Percentiles rank a stretch among this genome's conserved stretches.
Conservation (phyloP, 2,329 filamentous ascomycete species). For the Cryphonectria parasitica region DNA sequence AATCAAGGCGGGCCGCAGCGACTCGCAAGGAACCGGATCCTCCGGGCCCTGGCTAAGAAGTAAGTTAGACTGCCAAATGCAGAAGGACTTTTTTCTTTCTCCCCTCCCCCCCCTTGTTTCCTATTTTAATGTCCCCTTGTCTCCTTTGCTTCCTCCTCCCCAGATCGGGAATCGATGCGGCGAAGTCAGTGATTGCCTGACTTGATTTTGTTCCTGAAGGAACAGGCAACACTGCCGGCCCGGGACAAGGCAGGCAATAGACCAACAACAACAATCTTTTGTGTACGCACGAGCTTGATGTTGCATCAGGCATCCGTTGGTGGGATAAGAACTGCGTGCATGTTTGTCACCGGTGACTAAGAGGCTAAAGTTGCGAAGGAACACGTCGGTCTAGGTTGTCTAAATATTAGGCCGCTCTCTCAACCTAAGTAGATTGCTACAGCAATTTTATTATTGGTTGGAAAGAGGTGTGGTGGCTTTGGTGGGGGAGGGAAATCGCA, state of each 20-base stretch:
- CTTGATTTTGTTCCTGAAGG: neutral
- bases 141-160: neutral
- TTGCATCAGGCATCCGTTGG: conserved; percentile 1
- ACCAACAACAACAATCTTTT: neutral
- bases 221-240: neutral
- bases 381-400: conserved; percentile 6
- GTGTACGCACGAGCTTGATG: neutral
- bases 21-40: conserved; percentile 1
- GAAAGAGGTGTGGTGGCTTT: too few species aligned
- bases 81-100: neutral
- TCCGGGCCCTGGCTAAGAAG: neutral
- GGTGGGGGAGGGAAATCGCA: too few species aligned
- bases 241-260: neutral
- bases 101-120: neutral
- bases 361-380: neutral
- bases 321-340: neutral
- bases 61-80: neutral
- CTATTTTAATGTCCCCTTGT: neutral
- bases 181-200: neutral
- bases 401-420: conserved; percentile 10
- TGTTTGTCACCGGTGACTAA: neutral
- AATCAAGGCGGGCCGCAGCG: conserved; percentile 11
- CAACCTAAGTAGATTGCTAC: neutral
- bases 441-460: neutral
- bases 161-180: neutral